These are phyloP conservation scores for Aspergillus coremiiformis DNA, from an alignment of 495 filamentous ascomycete species.

Conservation along the genomic window DNA sequence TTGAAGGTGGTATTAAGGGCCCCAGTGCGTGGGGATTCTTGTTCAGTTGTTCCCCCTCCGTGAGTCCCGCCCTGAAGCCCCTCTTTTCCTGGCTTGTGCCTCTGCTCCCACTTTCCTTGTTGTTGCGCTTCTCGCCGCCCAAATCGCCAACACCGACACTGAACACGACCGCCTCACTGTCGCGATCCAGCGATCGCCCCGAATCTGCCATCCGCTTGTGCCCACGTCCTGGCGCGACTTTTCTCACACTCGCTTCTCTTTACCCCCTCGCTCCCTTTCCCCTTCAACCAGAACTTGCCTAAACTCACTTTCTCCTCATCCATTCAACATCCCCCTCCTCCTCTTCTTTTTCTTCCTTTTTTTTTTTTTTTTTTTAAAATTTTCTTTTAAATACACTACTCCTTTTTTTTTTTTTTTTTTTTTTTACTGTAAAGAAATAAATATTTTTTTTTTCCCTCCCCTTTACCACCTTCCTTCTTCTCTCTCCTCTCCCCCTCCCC, in stretches of 20 bases:
- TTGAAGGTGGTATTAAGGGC: constrained; percentile 7
- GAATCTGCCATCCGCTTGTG: constrained; percentile 14
- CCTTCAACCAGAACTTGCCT: constrained; percentile 17
- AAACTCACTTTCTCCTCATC: constrained; percentile 23
- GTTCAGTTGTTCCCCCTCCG: constrained; percentile 17
- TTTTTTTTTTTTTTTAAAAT: too few species aligned
- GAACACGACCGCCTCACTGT: constrained; percentile 26
- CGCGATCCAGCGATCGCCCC: constrained; percentile 23
- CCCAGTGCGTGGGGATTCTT: constrained; percentile 10
- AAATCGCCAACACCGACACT: constrained; percentile 14
- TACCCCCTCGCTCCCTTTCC: constrained; percentile 18
- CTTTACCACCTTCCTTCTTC: constrained; percentile 13
- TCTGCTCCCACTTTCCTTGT: constrained; percentile 12
- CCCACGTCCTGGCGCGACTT: constrained; percentile 16
- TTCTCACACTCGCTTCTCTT: constrained; percentile 8
- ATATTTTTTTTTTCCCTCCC: constrained; percentile 20
- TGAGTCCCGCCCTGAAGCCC: constrained; percentile 17
- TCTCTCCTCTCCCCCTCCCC: constrained; percentile 28
- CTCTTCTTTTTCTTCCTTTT: constrained; percentile 21
- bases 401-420: too few species aligned
- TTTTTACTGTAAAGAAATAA: too few species aligned
- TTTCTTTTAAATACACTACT: too few species aligned
- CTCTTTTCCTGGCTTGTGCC: constrained; percentile 9
- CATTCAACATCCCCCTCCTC: constrained; percentile 23
- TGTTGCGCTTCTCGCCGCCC: constrained; percentile 11